Evolutionary conservation across 257 asterid genomes (phyloP).

Genomic region (Solanum neorickii): DNA sequence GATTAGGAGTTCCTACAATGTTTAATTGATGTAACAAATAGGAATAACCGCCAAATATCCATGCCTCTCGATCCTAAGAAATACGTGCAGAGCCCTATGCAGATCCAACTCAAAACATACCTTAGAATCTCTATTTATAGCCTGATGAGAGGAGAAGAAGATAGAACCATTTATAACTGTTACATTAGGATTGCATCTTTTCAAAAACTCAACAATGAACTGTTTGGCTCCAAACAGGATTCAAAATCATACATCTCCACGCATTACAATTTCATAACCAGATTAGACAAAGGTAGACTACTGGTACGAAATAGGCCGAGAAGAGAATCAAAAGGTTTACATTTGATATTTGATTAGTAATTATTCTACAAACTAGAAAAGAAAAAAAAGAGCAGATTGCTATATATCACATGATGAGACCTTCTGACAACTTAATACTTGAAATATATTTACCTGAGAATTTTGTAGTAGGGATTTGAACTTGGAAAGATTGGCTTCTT

Average conservation of each 20-base stretch:
- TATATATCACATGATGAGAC: not conserved
- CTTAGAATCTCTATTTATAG: not conserved
- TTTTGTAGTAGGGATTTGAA: conserved; percentile 45
- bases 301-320: not conserved
- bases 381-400: not conserved
- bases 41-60: not conserved
- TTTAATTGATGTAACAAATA: not conserved
- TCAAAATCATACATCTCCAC: not conserved
- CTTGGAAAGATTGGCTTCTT: conserved; percentile 36
- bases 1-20: not conserved
- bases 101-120: not conserved
- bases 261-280: not conserved
- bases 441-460: conserved; percentile 34
- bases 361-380: not conserved
- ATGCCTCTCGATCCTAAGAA: not conserved
- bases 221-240: not conserved
- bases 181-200: not conserved
- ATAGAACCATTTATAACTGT: not conserved
- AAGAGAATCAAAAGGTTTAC: not conserved
- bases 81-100: not conserved
- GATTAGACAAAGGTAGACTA: not conserved
- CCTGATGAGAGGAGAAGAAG: not conserved
- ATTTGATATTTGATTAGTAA: not conserved
- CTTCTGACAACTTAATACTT: not conserved
- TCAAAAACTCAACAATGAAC: not conserved